Evolutionary conservation across 306 rosid species (phyloP).

Genomic region (Senna siamea): DNA sequence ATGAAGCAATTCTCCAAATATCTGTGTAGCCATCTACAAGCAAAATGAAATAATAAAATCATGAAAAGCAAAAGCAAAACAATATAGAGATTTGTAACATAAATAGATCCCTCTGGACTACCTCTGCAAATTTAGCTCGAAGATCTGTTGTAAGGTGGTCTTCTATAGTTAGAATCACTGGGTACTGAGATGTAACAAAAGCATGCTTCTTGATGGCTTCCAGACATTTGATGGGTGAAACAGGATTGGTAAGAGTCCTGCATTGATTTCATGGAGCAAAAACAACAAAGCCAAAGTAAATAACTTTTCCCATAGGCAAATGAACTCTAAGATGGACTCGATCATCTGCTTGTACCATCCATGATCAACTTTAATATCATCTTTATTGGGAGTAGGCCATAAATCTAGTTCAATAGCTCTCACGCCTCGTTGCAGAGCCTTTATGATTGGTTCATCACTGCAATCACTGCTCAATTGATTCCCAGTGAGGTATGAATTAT

Average conservation of each 20-base stretch:
- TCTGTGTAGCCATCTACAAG: conserved; percentile 70
- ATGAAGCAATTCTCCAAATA: conserved; percentile 75
- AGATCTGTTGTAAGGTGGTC: conserved; percentile 85
- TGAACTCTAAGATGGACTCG: conserved; percentile 11
- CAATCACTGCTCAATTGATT: conserved; percentile 91
- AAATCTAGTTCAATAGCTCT: conserved; percentile 86
- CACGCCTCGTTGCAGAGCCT: conserved; percentile 73
- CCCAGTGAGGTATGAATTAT: conserved; percentile 91
- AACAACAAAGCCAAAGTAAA: background rate
- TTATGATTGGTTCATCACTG: conserved; percentile 81
- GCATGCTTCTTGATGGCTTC: conserved; percentile 73
- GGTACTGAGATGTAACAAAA: conserved; percentile 79
- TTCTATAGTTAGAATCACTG: conserved; percentile 90
- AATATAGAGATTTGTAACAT: background rate
- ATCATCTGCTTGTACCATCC: conserved; percentile 68
- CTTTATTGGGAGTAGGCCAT: conserved; percentile 84
- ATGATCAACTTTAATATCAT: conserved; percentile 79
- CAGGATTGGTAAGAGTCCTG: conserved; percentile 92
- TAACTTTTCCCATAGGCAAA: background rate
- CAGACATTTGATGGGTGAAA: conserved; percentile 70
- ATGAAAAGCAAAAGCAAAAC: conserved; percentile 16
- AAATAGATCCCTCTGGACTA: conserved; percentile 17
- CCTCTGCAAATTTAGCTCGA: conserved; percentile 82
- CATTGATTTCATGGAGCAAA: conserved; percentile 34
- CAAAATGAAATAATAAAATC: conserved; percentile 23